These are phyloP conservation scores for Cytospora chrysosperma DNA, from an alignment of 2,329 filamentous ascomycete species.

Conservation along the genomic window DNA sequence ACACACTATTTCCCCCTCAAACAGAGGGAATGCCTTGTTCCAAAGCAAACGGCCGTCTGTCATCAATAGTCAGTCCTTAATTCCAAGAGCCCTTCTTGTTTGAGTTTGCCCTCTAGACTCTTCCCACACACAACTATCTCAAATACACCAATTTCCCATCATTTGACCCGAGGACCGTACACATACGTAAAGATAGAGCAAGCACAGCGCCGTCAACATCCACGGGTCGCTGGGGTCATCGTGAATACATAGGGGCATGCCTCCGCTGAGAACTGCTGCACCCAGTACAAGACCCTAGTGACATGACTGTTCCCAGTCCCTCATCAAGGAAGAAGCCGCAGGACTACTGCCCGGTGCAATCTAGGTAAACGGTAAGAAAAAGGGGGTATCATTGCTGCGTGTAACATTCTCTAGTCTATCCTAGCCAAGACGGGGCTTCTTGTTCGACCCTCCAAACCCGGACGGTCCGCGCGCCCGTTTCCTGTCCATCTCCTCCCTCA, in stretches of 20 bases:
- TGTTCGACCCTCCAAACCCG: conserved; percentile 48
- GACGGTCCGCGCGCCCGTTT: conserved; percentile 57
- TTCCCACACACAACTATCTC: not conserved
- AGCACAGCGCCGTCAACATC: not conserved
- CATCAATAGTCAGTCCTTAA: not conserved
- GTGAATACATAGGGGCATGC: not conserved
- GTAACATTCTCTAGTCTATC: conserved; percentile 6
- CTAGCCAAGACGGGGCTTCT: conserved; percentile 42
- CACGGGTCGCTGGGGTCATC: conserved; percentile 18
- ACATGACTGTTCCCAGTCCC: not conserved
- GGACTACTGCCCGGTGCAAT: not conserved
- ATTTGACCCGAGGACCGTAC: not conserved
- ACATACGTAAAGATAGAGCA: not conserved
- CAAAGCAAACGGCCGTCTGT: not conserved
- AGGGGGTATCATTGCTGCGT: conserved; percentile 19
- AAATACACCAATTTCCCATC: not conserved
- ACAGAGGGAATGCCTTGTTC: not conserved
- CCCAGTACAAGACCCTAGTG: not conserved
- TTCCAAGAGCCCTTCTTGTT: not conserved
- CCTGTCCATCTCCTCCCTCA: conserved; percentile 78
- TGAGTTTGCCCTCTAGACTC: not conserved
- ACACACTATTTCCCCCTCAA: not conserved
- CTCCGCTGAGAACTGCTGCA: not conserved
- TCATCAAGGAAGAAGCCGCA: not conserved
- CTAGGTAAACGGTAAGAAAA: not conserved